Percentiles rank a stretch among this genome's conserved stretches.
Conservation (phyloP, 2,329 filamentous ascomycete species). For the Monosporascus sp. region DNA sequence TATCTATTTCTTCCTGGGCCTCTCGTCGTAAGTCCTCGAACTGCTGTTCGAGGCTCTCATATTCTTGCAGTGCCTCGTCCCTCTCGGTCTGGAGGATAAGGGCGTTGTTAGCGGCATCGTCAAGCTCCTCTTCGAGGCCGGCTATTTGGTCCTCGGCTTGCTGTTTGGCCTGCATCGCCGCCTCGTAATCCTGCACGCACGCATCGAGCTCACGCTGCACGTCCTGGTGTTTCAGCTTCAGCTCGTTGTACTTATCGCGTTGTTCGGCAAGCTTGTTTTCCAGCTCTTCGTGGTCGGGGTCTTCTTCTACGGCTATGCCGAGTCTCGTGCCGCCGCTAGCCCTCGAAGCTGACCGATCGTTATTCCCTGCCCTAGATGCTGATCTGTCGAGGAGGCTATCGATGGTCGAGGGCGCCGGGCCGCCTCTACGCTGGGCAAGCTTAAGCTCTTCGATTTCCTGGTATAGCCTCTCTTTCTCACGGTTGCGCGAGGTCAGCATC, state of each 20-base stretch:
- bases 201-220: slow-evolving; percentile 77
- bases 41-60: slow-evolving; percentile 53
- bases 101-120: slow-evolving; percentile 74
- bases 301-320: slow-evolving; percentile 60
- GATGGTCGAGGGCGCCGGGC: slow-evolving; percentile 58
- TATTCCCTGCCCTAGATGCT: slow-evolving; percentile 69
- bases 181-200: slow-evolving; percentile 74
- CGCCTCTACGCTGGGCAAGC: slow-evolving; percentile 72
- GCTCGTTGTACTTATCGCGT: slow-evolving; percentile 78
- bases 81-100: slow-evolving; percentile 76
- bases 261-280: slow-evolving; percentile 80
- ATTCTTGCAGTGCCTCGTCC: slow-evolving; percentile 73
- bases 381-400: slow-evolving; percentile 95
- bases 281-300: slow-evolving; percentile 77
- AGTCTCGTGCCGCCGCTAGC: slow-evolving; percentile 63
- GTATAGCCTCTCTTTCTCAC: slow-evolving; percentile 90
- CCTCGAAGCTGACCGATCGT: slow-evolving; percentile 69
- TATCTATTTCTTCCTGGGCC: slow-evolving; percentile 62
- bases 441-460: slow-evolving; percentile 98
- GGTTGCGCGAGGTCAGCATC: slow-evolving; percentile 93
- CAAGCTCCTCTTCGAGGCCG: slow-evolving; percentile 74
- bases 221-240: slow-evolving; percentile 86
- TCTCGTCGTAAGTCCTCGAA: slow-evolving; percentile 59
- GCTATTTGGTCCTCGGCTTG: slow-evolving; percentile 54
- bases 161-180: slow-evolving; percentile 58